Evolutionary conservation across 2,329 filamentous ascomycete genomes (phyloP).

Genomic region (Falciphora oryzae): DNA sequence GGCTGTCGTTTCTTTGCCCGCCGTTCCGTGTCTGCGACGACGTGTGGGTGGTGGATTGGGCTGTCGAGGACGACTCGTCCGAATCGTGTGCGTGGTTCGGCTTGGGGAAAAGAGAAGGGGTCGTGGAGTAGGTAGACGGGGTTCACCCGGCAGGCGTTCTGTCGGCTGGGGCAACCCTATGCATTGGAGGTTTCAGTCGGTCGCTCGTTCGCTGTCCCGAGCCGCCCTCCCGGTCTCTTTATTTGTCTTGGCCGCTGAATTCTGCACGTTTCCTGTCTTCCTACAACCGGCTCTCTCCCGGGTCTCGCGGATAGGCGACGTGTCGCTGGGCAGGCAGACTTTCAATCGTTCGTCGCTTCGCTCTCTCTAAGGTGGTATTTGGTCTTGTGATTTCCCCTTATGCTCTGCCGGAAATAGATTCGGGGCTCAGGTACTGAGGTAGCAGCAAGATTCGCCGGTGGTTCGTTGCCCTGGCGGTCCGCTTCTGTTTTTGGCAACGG

Average conservation of each 20-base stretch:
- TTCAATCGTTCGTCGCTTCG: not conserved
- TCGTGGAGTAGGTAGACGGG: not conserved
- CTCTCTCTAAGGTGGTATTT: not conserved
- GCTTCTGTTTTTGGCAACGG: slow-evolving; percentile 1
- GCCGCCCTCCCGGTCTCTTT: not conserved
- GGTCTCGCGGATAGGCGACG: no score
- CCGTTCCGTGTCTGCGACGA: no score
- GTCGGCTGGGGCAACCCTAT: not conserved
- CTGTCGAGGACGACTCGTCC: not conserved
- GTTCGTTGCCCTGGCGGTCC: not conserved
- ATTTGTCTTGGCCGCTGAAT: not conserved
- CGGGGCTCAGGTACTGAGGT: not conserved
- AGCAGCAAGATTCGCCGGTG: not conserved
- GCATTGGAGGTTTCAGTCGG: not conserved
- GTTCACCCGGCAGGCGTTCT: slow-evolving; percentile 1
- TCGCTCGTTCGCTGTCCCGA: not conserved
- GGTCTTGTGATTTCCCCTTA: not conserved
- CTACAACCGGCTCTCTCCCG: not conserved
- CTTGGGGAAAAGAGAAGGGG: not conserved
- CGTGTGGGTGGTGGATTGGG: not conserved
- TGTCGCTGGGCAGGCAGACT: not conserved
- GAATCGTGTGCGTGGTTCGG: not conserved
- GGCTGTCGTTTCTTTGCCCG: no score
- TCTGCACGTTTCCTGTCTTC: not conserved
- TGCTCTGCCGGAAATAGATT: not conserved